phyloP scores from a whole-genome alignment of 108 stramenopile species.

The Cyclotella choctawhatcheeana region DNA sequence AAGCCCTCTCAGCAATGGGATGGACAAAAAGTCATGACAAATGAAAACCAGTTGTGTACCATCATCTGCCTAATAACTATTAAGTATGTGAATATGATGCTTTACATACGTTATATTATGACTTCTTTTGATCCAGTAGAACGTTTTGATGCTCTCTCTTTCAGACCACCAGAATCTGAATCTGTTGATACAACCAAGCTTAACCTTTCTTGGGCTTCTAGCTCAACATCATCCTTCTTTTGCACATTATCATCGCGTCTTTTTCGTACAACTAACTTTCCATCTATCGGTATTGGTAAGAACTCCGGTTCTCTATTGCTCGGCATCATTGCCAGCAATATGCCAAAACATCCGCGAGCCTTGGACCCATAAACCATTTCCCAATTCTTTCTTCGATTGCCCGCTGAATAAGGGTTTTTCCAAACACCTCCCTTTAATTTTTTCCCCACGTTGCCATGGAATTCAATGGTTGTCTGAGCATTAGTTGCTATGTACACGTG shows the following conservation, averaged over 20 bases:
- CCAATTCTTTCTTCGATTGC: conserved; percentile 70
- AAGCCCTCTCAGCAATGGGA: conserved; percentile 48
- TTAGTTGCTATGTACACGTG: conserved; percentile 78
- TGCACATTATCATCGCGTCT: neutral
- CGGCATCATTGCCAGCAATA: conserved; percentile 64
- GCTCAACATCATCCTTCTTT: conserved; percentile 15
- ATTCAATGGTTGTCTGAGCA: conserved; percentile 92
- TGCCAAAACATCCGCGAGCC: conserved; percentile 19
- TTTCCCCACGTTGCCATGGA: conserved; percentile 80
- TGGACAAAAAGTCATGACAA: too few species aligned
- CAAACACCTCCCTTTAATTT: conserved; percentile 51
- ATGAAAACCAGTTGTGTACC: too few species aligned
- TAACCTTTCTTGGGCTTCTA: neutral
- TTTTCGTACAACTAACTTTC: conserved; percentile 52
- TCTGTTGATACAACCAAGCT: conserved; percentile 3
- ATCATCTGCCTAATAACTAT: too few species aligned
- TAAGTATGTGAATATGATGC: neutral
- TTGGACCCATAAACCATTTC: conserved; percentile 76
- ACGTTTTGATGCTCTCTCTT: neutral
- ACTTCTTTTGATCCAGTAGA: neutral
- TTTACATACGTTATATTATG: neutral
- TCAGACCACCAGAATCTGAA: neutral
- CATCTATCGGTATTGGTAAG: conserved; percentile 80
- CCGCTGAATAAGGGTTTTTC: conserved; percentile 83
- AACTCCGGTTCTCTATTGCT: conserved; percentile 79